Conservation (phyloP, 2,329 filamentous ascomycete species). For the Pyrenophora seminiperda region DNA sequence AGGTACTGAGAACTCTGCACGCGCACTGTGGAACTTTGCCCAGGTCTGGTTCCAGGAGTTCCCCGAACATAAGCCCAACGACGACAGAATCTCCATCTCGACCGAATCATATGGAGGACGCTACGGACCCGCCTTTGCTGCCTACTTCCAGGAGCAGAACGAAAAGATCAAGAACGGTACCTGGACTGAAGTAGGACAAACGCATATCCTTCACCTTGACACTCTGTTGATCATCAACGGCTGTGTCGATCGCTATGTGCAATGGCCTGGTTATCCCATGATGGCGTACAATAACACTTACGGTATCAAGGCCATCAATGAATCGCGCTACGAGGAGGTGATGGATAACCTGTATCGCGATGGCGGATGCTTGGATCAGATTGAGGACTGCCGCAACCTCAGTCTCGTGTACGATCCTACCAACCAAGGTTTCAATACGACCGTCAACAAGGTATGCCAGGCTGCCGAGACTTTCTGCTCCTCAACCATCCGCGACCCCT, state of each 20-base stretch:
- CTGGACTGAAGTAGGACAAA: slow-evolving; percentile 41
- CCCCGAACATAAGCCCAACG: slow-evolving; percentile 64
- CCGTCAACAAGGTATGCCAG: slow-evolving; percentile 50
- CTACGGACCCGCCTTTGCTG: slow-evolving; percentile 62
- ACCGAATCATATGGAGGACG: slow-evolving; percentile 62
- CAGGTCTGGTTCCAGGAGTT: slow-evolving; percentile 69
- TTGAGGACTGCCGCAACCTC: slow-evolving; percentile 57
- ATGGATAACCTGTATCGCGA: slow-evolving; percentile 52
- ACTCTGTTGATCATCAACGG: slow-evolving; percentile 63
- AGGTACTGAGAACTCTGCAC: slow-evolving; percentile 59
- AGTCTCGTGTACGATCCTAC: slow-evolving; percentile 57
- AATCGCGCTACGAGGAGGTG: slow-evolving; percentile 54
- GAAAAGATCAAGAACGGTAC: slow-evolving; percentile 54
- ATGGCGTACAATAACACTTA: slow-evolving; percentile 66
- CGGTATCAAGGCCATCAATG: slow-evolving; percentile 58
- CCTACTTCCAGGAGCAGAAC: slow-evolving; percentile 64
- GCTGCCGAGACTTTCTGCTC: slow-evolving; percentile 55
- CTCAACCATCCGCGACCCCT: slow-evolving; percentile 53
- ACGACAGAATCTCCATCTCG: slow-evolving; percentile 60
- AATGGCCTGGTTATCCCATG: slow-evolving; percentile 55
- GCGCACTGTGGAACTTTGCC: slow-evolving; percentile 62
- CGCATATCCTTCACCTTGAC: slow-evolving; percentile 52
- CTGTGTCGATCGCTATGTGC: slow-evolving; percentile 58
- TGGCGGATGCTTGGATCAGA: slow-evolving; percentile 61
- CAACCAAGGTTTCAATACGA: slow-evolving; percentile 47